A percentile compares a stretch with the other conserved stretches of the same genome.
Evolutionary conservation across 2,329 filamentous ascomycete genomes (phyloP).

Genomic region (Ascochyta viciae-villosae): DNA sequence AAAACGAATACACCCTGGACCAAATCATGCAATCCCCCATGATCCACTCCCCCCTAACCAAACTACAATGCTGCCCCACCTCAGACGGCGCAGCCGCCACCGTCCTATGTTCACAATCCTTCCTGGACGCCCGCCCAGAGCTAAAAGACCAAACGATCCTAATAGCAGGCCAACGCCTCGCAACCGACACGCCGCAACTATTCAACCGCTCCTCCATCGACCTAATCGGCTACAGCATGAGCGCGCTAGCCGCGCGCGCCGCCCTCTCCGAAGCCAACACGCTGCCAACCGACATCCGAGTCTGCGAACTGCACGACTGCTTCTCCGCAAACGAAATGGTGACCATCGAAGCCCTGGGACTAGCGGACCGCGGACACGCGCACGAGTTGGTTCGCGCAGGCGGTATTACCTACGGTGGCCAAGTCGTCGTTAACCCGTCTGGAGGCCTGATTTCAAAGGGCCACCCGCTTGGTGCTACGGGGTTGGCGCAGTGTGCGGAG

Average conservation of each 20-base stretch:
- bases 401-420: slow-evolving; percentile 89
- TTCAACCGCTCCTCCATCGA: slow-evolving; percentile 86
- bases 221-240: slow-evolving; percentile 89
- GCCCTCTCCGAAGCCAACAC: slow-evolving; percentile 79
- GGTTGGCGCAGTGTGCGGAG: slow-evolving; percentile 95
- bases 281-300: slow-evolving; percentile 71
- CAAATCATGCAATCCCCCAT: slow-evolving; percentile 77
- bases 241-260: slow-evolving; percentile 68
- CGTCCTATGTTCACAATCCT: slow-evolving; percentile 85
- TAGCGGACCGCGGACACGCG: slow-evolving; percentile 79
- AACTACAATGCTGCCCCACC: slow-evolving; percentile 98
- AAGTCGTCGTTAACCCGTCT: slow-evolving; percentile 86
- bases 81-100: slow-evolving; percentile 91
- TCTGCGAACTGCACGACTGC: slow-evolving; percentile 95
- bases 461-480: slow-evolving; percentile 90
- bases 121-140: slow-evolving; percentile 84
- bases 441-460: slow-evolving; percentile 96
- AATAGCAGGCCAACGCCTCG: slow-evolving; percentile 85
- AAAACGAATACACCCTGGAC: slow-evolving; percentile 85
- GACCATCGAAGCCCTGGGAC: slow-evolving; percentile 82
- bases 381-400: slow-evolving; percentile 88
- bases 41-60: slow-evolving; percentile 88
- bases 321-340: slow-evolving; percentile 96
- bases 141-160: slow-evolving; percentile 83
- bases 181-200: slow-evolving; percentile 81